A percentile compares a stretch with the other conserved stretches of the same genome.
phyloP scores from a whole-genome alignment of 2,329 filamentous ascomycete species.

The Colletotrichum trifolii region DNA sequence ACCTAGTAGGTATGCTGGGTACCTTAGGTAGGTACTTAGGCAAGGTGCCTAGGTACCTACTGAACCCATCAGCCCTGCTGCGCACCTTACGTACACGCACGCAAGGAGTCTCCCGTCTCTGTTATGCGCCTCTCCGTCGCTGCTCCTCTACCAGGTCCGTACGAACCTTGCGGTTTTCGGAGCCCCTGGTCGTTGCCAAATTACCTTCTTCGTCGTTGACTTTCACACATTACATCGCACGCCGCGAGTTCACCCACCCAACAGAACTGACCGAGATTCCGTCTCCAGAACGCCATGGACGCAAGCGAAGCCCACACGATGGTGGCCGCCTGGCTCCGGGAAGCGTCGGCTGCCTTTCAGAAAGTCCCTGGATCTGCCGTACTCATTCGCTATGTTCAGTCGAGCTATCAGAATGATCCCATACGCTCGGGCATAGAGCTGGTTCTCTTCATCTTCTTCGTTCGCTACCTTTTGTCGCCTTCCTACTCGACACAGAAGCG shows the following conservation, averaged over 20 bases:
- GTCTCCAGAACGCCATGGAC: constrained; percentile 61
- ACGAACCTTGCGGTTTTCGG: too few species aligned
- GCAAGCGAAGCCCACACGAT: constrained; percentile 69
- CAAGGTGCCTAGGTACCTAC: too few species aligned
- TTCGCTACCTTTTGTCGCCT: constrained; percentile 90
- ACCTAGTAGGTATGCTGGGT: too few species aligned
- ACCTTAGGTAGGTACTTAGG: too few species aligned
- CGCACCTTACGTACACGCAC: too few species aligned
- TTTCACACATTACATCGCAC: background rate
- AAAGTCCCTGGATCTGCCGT: constrained; percentile 94
- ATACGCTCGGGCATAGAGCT: constrained; percentile 93
- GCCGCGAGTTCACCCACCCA: background rate
- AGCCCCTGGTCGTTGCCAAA: too few species aligned
- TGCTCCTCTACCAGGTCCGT: too few species aligned
- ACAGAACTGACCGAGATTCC: too few species aligned
- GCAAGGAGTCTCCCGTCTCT: too few species aligned
- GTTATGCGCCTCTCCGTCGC: too few species aligned
- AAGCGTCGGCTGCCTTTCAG: constrained; percentile 77
- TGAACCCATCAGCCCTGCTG: too few species aligned
- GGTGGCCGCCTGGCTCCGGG: constrained; percentile 62
- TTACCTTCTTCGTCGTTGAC: too few species aligned
- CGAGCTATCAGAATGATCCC: constrained; percentile 97
- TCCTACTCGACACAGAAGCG: constrained; percentile 93
- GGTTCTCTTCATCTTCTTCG: constrained; percentile 93
- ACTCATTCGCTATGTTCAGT: constrained; percentile 93